Evolutionary conservation across 768 basidiomycete species (phyloP).

Genomic region (Filobasidium floriforme): DNA sequence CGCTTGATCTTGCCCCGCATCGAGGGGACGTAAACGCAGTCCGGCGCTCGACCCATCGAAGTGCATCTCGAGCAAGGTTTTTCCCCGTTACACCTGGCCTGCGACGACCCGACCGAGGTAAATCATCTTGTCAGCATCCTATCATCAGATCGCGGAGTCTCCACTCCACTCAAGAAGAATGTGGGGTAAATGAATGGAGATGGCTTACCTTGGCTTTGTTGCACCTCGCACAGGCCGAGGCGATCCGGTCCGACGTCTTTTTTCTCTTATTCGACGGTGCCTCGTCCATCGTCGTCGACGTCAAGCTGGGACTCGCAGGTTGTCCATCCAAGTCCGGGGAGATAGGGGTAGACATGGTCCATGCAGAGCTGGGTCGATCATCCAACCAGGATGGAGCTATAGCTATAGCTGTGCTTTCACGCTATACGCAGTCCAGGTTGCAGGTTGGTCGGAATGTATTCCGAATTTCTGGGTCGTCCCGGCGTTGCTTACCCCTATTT

Average conservation of each 20-base stretch:
- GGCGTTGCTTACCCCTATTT: too few species aligned
- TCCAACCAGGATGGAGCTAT: too few species aligned
- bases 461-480: too few species aligned
- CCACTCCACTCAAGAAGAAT: not conserved
- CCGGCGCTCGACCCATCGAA: not conserved
- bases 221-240: not conserved
- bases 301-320: too few species aligned
- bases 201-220: conserved; percentile 9
- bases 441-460: too few species aligned
- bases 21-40: conserved; percentile 30
- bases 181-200: not conserved
- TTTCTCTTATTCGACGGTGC: too few species aligned
- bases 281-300: too few species aligned
- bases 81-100: conserved; percentile 28
- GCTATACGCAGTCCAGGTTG: too few species aligned
- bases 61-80: conserved; percentile 31
- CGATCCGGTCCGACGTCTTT: not conserved
- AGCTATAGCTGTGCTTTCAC: too few species aligned
- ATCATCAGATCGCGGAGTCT: not conserved
- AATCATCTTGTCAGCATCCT: not conserved
- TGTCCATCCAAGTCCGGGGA: too few species aligned
- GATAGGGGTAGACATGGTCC: too few species aligned
- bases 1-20: conserved; percentile 30
- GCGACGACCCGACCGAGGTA: not conserved
- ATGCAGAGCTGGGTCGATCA: too few species aligned